These are phyloP conservation scores for Boletus rex-veris DNA, from an alignment of 768 basidiomycete species.

Conservation along the genomic window DNA sequence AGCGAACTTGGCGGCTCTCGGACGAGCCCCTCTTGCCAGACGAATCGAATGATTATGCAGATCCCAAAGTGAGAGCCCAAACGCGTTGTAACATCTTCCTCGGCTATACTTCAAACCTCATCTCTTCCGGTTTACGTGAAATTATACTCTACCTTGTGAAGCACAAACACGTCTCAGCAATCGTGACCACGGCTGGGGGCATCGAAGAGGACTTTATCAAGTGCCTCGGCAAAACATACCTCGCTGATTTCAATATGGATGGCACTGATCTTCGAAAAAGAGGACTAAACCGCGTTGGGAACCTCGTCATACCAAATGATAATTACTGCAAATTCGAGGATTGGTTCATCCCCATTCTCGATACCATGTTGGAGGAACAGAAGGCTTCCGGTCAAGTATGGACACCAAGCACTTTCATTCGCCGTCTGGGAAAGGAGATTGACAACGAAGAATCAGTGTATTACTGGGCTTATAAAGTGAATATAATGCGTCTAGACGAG, in stretches of 20 bases:
- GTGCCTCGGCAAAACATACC: slow-evolving; percentile 94
- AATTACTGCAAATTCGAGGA: slow-evolving; percentile 99
- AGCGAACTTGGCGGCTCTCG: slow-evolving; percentile 88
- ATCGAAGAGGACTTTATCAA: slow-evolving; percentile 99
- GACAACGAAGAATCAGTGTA: slow-evolving; percentile 96
- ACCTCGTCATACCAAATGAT: slow-evolving; percentile 93
- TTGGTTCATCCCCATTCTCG: slow-evolving; percentile 95
- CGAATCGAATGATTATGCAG: slow-evolving; percentile 63
- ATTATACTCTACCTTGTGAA: slow-evolving; percentile 90
- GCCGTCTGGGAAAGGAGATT: slow-evolving; percentile 93
- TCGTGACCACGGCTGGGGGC: slow-evolving; percentile 97
- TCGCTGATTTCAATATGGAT: slow-evolving; percentile 89
- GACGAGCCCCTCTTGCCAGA: slow-evolving; percentile 73
- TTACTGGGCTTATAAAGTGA: slow-evolving; percentile 99
- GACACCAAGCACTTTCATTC: slow-evolving; percentile 94
- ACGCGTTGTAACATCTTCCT: slow-evolving; percentile 89
- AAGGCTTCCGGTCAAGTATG: slow-evolving; percentile 64
- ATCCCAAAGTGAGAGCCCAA: slow-evolving; percentile 57
- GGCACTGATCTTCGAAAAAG: slow-evolving; percentile 81
- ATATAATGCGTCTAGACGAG: slow-evolving; percentile 28
- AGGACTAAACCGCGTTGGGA: slow-evolving; percentile 98
- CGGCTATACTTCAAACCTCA: slow-evolving; percentile 97
- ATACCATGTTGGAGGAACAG: slow-evolving; percentile 89
- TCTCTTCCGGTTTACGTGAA: slow-evolving; percentile 95
- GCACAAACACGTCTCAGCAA: slow-evolving; percentile 80